phyloP scores from a whole-genome alignment of 352 stramenopile species.

The Aphanomyces stellatus region DNA sequence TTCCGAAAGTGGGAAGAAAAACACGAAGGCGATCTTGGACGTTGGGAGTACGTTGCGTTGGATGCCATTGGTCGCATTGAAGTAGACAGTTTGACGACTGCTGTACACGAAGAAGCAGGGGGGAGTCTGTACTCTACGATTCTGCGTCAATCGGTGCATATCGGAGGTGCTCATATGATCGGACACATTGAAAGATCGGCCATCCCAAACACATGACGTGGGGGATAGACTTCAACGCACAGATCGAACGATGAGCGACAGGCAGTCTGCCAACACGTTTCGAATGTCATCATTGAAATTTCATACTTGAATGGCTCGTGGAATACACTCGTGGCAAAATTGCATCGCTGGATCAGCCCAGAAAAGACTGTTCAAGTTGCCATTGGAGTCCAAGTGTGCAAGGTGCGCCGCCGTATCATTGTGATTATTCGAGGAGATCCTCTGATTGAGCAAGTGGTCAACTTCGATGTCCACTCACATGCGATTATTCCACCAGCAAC shows the following conservation, averaged over 20 bases:
- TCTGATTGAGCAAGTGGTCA: not conserved
- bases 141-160: not conserved
- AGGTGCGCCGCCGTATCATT: slow-evolving; percentile 13
- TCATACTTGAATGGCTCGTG: slow-evolving; percentile 12
- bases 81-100: slow-evolving; percentile 6
- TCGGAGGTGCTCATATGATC: slow-evolving; percentile 1
- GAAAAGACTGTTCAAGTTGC: slow-evolving; percentile 12
- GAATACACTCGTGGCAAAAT: slow-evolving; percentile 16
- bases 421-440: not conserved
- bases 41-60: slow-evolving; percentile 23
- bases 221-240: not conserved
- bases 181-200: slow-evolving; percentile 15
- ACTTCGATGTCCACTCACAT: not conserved
- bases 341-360: slow-evolving; percentile 22
- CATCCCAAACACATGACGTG: not conserved
- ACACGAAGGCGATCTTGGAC: slow-evolving; percentile 13
- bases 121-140: not conserved
- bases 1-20: slow-evolving; percentile 15
- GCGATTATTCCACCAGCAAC: not conserved
- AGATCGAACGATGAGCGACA: slow-evolving; percentile 2
- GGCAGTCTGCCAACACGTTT: slow-evolving; percentile 1
- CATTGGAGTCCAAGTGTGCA: slow-evolving; percentile 15
- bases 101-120: not conserved
- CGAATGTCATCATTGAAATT: slow-evolving; percentile 10
- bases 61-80: slow-evolving; percentile 19